Evolutionary conservation across 2,329 filamentous ascomycete species (phyloP).

Genomic region (Neofusicoccum laricinum): DNA sequence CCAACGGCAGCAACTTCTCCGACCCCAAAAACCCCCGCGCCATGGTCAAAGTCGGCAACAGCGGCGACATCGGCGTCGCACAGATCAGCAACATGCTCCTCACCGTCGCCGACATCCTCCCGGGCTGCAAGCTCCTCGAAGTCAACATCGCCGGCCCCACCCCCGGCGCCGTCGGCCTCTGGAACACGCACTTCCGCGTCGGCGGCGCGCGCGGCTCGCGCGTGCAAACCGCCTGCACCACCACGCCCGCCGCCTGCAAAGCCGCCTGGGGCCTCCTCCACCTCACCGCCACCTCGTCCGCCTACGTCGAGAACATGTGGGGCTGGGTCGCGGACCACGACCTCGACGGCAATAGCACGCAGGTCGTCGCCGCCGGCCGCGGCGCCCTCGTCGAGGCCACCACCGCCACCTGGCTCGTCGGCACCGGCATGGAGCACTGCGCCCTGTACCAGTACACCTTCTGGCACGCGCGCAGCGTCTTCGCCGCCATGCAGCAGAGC

Average conservation of each 20-base stretch:
- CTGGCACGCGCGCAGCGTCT: slow-evolving; percentile 48
- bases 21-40: slow-evolving; percentile 19
- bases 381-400: slow-evolving; percentile 48
- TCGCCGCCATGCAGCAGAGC: slow-evolving; percentile 51
- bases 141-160: slow-evolving; percentile 45
- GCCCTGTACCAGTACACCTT: slow-evolving; percentile 54
- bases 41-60: slow-evolving; percentile 22
- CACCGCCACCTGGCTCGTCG: slow-evolving; percentile 53
- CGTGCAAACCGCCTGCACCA: slow-evolving; percentile 22
- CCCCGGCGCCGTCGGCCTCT: slow-evolving; percentile 49
- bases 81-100: slow-evolving; percentile 25
- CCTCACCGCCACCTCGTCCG: slow-evolving; percentile 44
- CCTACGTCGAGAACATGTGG: slow-evolving; percentile 56
- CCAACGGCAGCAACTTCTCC: slow-evolving; percentile 19
- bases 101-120: slow-evolving; percentile 17
- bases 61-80: slow-evolving; percentile 21
- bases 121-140: slow-evolving; percentile 34
- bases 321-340: slow-evolving; percentile 56
- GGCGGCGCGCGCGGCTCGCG: slow-evolving; percentile 33
- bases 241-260: slow-evolving; percentile 33
- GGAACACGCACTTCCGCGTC: slow-evolving; percentile 34
- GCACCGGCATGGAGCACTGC: slow-evolving; percentile 54
- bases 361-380: slow-evolving; percentile 46
- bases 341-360: slow-evolving; percentile 38
- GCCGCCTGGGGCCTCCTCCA: slow-evolving; percentile 44